Percentiles rank a stretch among this genome's conserved stretches.
These are phyloP conservation scores for Aspergillus sojae DNA, from an alignment of 2,329 filamentous ascomycete genomes.

Conservation along the genomic window DNA sequence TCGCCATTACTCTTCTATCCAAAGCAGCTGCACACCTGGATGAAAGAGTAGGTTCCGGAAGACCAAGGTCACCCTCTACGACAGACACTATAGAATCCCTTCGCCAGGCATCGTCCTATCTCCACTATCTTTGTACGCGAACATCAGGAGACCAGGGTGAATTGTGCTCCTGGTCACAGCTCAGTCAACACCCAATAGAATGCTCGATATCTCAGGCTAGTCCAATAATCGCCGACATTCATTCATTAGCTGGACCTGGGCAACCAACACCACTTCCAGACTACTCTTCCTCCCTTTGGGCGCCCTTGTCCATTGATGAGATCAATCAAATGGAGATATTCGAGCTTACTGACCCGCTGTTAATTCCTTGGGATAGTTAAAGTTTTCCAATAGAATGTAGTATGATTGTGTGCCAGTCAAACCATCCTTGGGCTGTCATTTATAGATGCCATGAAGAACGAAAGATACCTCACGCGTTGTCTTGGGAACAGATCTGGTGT, in stretches of 20 bases:
- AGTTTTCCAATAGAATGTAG: no score
- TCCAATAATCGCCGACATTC: not conserved
- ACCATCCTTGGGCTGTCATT: no score
- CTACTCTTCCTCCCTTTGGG: not conserved
- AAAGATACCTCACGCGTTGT: no score
- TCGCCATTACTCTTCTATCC: not conserved
- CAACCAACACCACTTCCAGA: not conserved
- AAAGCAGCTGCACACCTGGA: not conserved
- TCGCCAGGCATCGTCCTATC: not conserved
- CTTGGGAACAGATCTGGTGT: no score
- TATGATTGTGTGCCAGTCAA: no score
- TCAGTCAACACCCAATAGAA: not conserved
- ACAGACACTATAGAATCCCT: not conserved
- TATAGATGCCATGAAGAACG: no score
- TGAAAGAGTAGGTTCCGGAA: not conserved
- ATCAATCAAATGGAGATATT: slow-evolving; percentile 5
- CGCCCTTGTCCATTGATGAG: not conserved
- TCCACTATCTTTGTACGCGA: not conserved
- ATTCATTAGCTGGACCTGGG: not conserved
- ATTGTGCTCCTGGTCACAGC: not conserved
- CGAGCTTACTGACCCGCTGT: not conserved
- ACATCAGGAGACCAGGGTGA: not conserved
- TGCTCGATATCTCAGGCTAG: not conserved
- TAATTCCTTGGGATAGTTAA: not conserved
- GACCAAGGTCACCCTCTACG: not conserved